These are phyloP conservation scores for Citrus hindsii DNA, from an alignment of 345 rosid genomes.

Conservation along the genomic window DNA sequence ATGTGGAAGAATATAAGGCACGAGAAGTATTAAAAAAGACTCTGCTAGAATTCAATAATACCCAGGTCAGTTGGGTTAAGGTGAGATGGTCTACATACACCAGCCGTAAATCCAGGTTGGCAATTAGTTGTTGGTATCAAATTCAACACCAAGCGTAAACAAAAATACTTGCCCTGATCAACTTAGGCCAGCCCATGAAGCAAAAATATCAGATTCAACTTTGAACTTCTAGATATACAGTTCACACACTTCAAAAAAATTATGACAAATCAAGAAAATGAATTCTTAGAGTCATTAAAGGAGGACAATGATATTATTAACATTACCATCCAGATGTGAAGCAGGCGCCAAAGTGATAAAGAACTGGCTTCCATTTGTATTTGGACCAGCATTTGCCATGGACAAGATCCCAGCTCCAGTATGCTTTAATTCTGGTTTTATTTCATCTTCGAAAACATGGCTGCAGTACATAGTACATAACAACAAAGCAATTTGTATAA, in stretches of 20 bases:
- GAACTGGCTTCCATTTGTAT: slow-evolving; percentile 93
- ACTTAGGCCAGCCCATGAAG: not conserved
- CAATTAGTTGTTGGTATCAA: not conserved
- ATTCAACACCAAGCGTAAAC: not conserved
- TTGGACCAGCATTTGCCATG: slow-evolving; percentile 97
- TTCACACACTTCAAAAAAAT: not conserved
- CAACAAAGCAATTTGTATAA: not conserved
- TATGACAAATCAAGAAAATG: not conserved
- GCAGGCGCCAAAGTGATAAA: slow-evolving; percentile 84
- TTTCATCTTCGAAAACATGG: slow-evolving; percentile 85
- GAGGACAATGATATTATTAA: not conserved
- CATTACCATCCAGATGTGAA: slow-evolving; percentile 81
- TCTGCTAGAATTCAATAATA: not conserved
- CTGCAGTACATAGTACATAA: slow-evolving; percentile 22
- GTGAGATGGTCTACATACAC: not conserved
- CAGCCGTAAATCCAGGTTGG: not conserved
- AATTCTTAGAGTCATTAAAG: not conserved
- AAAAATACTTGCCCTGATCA: not conserved
- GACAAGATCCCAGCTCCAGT: slow-evolving; percentile 93
- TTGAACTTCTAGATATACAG: not conserved
- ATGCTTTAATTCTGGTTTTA: slow-evolving; percentile 78
- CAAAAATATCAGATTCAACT: not conserved
- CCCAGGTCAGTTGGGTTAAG: not conserved
- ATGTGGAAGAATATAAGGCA: not conserved
- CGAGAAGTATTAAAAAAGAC: not conserved